Conservation (phyloP, 2,329 filamentous ascomycete genomes). For the Leptographium lundbergii region DNA sequence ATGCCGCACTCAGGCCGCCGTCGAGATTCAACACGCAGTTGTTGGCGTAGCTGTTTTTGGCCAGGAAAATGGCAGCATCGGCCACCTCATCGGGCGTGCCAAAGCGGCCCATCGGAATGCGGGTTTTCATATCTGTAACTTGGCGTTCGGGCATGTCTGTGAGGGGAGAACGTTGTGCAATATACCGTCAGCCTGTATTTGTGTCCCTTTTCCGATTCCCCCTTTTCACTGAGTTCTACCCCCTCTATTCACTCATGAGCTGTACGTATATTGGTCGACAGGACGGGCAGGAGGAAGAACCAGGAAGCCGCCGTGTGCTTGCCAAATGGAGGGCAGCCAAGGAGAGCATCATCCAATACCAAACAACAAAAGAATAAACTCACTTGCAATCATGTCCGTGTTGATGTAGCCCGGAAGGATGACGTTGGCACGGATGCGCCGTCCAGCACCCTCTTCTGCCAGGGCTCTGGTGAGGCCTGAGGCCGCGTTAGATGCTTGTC, state of each 20-base stretch:
- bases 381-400: conserved; percentile 67
- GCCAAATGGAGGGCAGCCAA: background rate
- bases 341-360: background rate
- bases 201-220: background rate
- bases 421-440: conserved; percentile 62
- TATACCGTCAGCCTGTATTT: background rate
- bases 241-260: background rate
- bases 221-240: background rate
- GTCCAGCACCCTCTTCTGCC: conserved; percentile 46
- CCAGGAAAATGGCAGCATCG: conserved; percentile 69
- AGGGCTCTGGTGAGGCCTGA: conserved; percentile 56
- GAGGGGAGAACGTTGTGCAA: background rate
- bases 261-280: background rate
- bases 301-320: no score
- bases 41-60: conserved; percentile 68
- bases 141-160: conserved; percentile 1
- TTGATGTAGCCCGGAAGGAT: conserved; percentile 74
- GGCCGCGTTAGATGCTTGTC: background rate
- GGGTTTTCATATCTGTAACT: background rate
- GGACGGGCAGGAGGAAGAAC: conserved; percentile 2
- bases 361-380: conserved; percentile 12
- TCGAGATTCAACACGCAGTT: conserved; percentile 81
- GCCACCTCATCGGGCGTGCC: conserved; percentile 61
- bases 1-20: conserved; percentile 60
- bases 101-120: conserved; percentile 54